Conservation (phyloP, 768 basidiomycete species). For the Trametes villosa region DNA sequence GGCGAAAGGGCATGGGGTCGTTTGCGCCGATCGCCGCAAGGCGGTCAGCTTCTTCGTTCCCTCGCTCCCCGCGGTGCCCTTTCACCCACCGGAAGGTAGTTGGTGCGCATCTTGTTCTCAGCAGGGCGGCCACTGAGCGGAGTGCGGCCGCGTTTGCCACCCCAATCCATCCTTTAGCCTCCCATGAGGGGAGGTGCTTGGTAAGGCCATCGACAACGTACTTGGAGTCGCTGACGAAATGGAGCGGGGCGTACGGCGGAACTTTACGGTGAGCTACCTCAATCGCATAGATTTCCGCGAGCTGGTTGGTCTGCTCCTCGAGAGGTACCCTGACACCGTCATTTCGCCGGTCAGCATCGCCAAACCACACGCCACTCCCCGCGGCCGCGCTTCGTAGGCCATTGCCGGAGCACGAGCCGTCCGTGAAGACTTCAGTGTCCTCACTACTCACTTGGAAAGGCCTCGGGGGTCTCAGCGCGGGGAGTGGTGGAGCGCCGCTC, state of each 20-base stretch:
- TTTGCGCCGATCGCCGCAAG: neutral
- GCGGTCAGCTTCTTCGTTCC: conserved; percentile 17
- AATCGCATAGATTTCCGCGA: conserved; percentile 25
- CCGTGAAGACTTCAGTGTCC: neutral
- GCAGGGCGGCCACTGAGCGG: neutral
- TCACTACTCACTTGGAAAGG: neutral
- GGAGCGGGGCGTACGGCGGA: conserved; percentile 2
- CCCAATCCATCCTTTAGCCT: conserved; percentile 11
- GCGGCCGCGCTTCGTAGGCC: neutral
- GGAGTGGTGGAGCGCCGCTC: neutral
- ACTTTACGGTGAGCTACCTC: neutral
- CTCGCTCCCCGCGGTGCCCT: conserved; percentile 7
- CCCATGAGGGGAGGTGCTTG: conserved; percentile 17
- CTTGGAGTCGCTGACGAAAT: conserved; percentile 19
- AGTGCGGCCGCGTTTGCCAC: conserved; percentile 1
- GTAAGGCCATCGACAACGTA: conserved; percentile 28
- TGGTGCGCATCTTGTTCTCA: neutral
- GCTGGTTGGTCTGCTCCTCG: neutral
- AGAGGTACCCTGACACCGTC: neutral
- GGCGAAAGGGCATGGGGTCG: neutral
- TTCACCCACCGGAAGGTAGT: conserved; percentile 22
- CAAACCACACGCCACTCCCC: neutral
- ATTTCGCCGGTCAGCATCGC: neutral
- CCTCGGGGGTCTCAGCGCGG: neutral
- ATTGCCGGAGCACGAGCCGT: neutral